A percentile compares a stretch with the other conserved stretches of the same genome.
Conservation (phyloP, 352 stramenopile species). For the Globisporangium nunn region DNA sequence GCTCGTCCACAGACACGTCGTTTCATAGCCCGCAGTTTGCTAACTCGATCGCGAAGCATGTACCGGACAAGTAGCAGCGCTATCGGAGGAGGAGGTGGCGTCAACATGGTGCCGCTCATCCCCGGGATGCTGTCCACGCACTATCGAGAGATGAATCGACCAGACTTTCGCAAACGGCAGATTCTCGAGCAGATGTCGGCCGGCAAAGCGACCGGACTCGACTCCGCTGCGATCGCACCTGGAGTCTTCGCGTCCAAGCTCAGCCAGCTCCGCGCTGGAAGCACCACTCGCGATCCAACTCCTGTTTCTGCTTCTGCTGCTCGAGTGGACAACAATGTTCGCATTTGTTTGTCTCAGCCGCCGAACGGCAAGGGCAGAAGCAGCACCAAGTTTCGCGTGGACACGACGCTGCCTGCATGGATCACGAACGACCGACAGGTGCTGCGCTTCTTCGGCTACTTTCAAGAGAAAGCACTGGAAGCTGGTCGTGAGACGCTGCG, state of each 20-base stretch:
- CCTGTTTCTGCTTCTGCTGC: neutral
- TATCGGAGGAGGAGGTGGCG: neutral
- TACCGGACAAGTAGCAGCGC: neutral
- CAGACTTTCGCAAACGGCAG: constrained; percentile 54
- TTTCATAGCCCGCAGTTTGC: neutral
- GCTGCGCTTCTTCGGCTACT: constrained; percentile 89
- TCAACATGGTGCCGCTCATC: constrained; percentile 29
- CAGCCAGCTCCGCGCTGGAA: constrained; percentile 1
- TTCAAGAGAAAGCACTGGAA: constrained; percentile 54
- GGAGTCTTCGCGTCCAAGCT: constrained; percentile 14
- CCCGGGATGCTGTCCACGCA: constrained; percentile 51
- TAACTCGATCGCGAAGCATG: neutral
- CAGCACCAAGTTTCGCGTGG: constrained; percentile 41
- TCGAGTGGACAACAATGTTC: neutral
- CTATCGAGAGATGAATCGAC: constrained; percentile 29
- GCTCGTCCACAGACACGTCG: neutral
- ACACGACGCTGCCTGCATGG: constrained; percentile 48
- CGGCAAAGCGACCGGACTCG: constrained; percentile 23
- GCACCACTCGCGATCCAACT: neutral
- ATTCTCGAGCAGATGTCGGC: constrained; percentile 56
- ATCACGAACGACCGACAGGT: constrained; percentile 76
- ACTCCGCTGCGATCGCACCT: neutral
- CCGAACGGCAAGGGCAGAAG: neutral
- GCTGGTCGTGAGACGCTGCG: constrained; percentile 18
- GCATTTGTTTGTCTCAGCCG: neutral